Conservation (phyloP, 2,329 filamentous ascomycete species). For the Penicillium sp. region DNA sequence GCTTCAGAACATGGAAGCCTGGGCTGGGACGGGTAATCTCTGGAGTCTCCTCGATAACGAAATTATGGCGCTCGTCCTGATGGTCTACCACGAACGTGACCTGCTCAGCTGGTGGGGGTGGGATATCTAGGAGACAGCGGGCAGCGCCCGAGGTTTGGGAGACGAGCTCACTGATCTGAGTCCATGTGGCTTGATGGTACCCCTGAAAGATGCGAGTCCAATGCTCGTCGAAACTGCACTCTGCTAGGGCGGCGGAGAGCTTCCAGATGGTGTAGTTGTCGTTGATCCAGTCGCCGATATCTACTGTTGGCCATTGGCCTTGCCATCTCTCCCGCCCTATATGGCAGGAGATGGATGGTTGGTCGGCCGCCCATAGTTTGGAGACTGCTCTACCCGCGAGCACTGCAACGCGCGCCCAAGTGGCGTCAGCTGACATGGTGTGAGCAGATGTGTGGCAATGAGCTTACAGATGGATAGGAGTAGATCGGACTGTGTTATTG, state of each 20-base stretch:
- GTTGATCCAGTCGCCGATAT: not conserved
- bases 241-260: not conserved
- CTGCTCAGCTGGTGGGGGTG: not conserved
- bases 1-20: not conserved
- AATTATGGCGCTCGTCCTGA: too few relatives aligned
- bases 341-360: not conserved
- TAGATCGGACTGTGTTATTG: not conserved
- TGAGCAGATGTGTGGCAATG: not conserved
- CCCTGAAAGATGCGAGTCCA: not conserved
- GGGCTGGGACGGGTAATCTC: not conserved
- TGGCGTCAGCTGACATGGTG: not conserved
- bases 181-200: not conserved
- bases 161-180: not conserved
- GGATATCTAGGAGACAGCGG: not conserved
- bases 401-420: not conserved
- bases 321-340: not conserved
- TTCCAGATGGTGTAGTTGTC: slow-evolving; percentile 1
- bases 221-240: not conserved
- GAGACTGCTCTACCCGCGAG: not conserved
- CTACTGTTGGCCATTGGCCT: not conserved
- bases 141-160: not conserved
- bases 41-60: not conserved
- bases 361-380: not conserved
- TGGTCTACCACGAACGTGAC: not conserved
- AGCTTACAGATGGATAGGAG: not conserved